Conservation (phyloP, 441 rosid genomes). For the Bruguiera hainesii region DNA sequence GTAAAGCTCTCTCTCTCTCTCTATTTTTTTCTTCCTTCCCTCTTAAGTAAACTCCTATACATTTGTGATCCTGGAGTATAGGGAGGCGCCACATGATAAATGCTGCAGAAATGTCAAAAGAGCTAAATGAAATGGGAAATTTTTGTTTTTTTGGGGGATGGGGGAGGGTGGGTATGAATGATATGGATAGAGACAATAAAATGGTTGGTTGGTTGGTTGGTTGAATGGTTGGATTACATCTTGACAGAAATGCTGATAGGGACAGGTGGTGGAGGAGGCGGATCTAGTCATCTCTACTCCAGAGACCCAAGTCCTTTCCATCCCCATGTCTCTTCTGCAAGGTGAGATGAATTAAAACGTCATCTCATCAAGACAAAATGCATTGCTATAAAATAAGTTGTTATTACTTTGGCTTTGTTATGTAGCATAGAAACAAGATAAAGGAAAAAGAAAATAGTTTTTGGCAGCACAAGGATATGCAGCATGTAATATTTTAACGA, state of each 20-base stretch:
- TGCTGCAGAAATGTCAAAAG: constrained; percentile 15
- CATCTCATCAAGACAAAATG: too few species aligned
- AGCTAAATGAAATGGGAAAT: not conserved
- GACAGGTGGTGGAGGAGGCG: constrained; percentile 32
- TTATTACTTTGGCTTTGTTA: too few species aligned
- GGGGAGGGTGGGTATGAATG: not conserved
- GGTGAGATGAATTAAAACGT: constrained; percentile 32
- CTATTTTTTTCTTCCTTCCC: not conserved
- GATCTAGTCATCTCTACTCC: constrained; percentile 12
- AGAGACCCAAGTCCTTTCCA: not conserved
- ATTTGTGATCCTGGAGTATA: too few species aligned
- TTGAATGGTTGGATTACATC: constrained; percentile 24
- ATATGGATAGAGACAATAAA: constrained; percentile 34
- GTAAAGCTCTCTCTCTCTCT: too few species aligned
- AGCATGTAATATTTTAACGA: too few species aligned
- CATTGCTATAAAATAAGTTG: too few species aligned
- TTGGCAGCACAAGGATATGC: too few species aligned
- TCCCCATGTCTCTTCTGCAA: constrained; percentile 30
- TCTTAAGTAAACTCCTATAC: not conserved
- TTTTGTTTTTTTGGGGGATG: not conserved
- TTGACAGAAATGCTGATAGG: constrained; percentile 29
- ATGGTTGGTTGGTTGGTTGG: constrained; percentile 36
- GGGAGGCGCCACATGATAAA: constrained; percentile 17
- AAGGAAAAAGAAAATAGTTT: too few species aligned
- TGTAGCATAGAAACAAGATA: too few species aligned